Base-by-base conservation (phyloP, 805 yeast species). In the Diddensiella transvaalensis region DNA sequence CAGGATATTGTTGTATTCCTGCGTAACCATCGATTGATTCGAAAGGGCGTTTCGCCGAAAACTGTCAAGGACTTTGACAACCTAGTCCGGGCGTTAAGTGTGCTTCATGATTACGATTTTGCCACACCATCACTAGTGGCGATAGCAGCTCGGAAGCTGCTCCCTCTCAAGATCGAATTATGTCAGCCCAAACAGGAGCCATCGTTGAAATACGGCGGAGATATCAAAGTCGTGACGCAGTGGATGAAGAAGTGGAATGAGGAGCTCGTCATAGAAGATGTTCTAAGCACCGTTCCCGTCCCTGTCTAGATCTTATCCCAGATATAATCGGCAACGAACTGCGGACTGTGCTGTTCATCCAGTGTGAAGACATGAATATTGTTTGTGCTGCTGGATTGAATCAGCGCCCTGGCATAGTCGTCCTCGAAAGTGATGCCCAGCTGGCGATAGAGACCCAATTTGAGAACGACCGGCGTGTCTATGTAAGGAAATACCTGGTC, bases 291-390 rank as follows among this genome's bases (percentile, higher is more conserved):
- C 33, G 80, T 82, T 0, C 73, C 71, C 17, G 76, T 80, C 1
- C 86, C 86, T 3, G 53, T 76, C 18, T 78, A 17, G 37, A 15
- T 6, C 23, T 43, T 6, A 35, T 43, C 47, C 29, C 40, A 32
- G 26, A 42, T 15, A 15, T 78, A 83, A 59, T 87, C 86, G 11
- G 87, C 76, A 24, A 85, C 76, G 63, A 85, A 86, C 58, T 75
- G 83, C 50, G 81, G 82, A 57, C 85, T 79, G 52, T 81, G 78
- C 50, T 78, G 75, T 26, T 72, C 69, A 39, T 74, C 62, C 19
- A 59, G 50, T 21, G 52, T 41, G 19, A 60, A 41, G n/a, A 57
- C 51, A 18, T 61, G 50, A 10, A 59, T 52, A 6, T 48, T 49
- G 15, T 51, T 49, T 5, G 56, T 42, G 0, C 42, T 29, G 15